Percentiles rank a stretch among this genome's conserved stretches.
Evolutionary conservation across 306 rosid genomes (phyloP).

Genomic region (Arachis stenosperma): DNA sequence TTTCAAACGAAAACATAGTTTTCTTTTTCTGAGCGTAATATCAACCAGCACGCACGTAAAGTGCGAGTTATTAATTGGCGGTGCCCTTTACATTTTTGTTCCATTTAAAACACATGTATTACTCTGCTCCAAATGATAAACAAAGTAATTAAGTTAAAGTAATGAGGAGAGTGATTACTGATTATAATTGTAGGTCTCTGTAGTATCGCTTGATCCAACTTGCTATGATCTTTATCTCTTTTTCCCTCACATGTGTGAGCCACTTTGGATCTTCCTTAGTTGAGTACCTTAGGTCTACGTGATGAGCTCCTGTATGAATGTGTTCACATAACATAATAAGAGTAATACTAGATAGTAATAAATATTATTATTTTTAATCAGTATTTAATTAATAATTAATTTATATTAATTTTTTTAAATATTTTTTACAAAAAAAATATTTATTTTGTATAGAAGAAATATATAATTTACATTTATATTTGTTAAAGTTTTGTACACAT

Average conservation of each 20-base stretch:
- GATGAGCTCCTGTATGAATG: slow-evolving; percentile 74
- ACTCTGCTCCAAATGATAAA: not conserved
- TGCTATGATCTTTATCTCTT: slow-evolving; percentile 58
- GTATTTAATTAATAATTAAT: no score
- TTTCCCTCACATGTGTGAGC: slow-evolving; percentile 71
- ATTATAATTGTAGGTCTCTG: slow-evolving; percentile 43
- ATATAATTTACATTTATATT: no score
- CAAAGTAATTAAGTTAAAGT: not conserved
- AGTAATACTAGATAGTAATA: no score
- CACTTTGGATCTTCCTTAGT: slow-evolving; percentile 71
- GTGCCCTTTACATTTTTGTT: not conserved
- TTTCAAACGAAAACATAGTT: no score
- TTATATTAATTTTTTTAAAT: no score
- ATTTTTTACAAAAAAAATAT: no score
- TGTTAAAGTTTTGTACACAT: no score
- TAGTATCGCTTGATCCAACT: slow-evolving; percentile 70
- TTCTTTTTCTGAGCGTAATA: not conserved
- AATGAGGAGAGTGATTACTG: not conserved
- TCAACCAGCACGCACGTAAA: not conserved
- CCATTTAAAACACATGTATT: not conserved
- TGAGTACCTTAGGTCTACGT: slow-evolving; percentile 79
- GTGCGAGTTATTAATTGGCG: not conserved
- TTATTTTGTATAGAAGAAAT: no score
- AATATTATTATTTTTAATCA: no score
- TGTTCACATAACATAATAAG: not conserved